Base-by-base conservation (phyloP, 2,329 filamentous ascomycete genomes). In the Penicillium sp. region DNA sequence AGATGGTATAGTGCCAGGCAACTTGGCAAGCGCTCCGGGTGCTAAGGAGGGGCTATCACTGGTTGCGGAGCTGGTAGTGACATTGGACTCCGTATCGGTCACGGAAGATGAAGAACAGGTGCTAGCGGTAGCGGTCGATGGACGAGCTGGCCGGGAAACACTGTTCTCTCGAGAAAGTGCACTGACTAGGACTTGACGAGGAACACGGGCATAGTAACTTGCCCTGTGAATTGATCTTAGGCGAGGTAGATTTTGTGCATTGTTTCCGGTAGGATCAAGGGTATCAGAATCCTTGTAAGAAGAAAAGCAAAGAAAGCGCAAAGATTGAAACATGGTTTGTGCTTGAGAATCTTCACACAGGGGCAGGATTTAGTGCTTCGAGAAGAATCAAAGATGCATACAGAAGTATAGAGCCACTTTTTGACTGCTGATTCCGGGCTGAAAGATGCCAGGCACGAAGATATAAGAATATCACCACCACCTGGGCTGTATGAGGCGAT, bases 261-360 rank as follows among this genome's bases (percentile, higher is more conserved):
- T 39, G 13, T 57, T 10, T 11, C 27, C 21, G 11, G 50, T 31
- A n/a, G 55, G 9, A 16, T 57, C 51, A 9, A 47, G 44, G 16
- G 39, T 25, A 6, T 51, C 46, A 14, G 26, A 29, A 26, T 21
- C 21, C 23, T 60, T 49, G n/a, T 42, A 42, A n/a, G 54, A 57
- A 27, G 54, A 55, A 60, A 64, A 64, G 51, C 64, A 67, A 60
- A 66, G 35, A 47, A 66, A 53, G 7, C 57, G 57, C 39, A 67
- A 42, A 45, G 55, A 63, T n/a, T 37, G 23, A 8, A 53, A 27
- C 51, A 54, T 48, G 23, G 16, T 42, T 29, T 10, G 14, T 10
- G n/a, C 23, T 23, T 26, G 25, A 31, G 3, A 33, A 14, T n/a
- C 19, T 42, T 33, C 37, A 27, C 23, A 11, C 49, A 53, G 50